Evolutionary conservation across 345 rosid species (phyloP).

Genomic region (Carallia brachiata): DNA sequence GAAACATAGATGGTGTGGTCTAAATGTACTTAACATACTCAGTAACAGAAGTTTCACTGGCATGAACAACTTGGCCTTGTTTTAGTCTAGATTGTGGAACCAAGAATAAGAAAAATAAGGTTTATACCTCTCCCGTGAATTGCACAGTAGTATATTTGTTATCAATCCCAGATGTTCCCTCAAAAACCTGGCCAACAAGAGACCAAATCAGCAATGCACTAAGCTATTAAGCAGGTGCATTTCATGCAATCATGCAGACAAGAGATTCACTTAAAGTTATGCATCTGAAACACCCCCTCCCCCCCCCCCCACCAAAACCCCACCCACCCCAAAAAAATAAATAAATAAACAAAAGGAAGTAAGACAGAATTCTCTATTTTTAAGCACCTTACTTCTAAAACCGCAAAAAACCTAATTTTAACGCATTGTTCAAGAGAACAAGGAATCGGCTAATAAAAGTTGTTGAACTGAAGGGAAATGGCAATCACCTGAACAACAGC

Average conservation of each 20-base stretch:
- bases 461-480: not conserved
- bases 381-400: not conserved
- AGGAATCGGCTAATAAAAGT: too few relatives aligned
- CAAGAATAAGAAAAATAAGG: not conserved
- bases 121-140: conserved; percentile 85
- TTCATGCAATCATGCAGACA: not conserved
- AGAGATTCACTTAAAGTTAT: not conserved
- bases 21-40: not conserved
- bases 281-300: too few relatives aligned
- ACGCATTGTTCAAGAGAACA: too few relatives aligned
- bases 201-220: conserved; percentile 2
- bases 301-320: too few relatives aligned
- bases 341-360: not conserved
- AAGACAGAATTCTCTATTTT: not conserved
- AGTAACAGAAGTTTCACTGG: not conserved
- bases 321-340: not conserved
- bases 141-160: conserved; percentile 91
- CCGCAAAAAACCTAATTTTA: not conserved
- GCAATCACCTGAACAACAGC: conserved; percentile 88
- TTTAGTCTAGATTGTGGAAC: too few relatives aligned
- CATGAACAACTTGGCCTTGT: too few relatives aligned
- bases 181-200: conserved; percentile 64
- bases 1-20: not conserved
- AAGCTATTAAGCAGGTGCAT: not conserved
- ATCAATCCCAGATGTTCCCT: conserved; percentile 94